phyloP scores from a whole-genome alignment of 768 basidiomycete species.

The Royoungia palumana region DNA sequence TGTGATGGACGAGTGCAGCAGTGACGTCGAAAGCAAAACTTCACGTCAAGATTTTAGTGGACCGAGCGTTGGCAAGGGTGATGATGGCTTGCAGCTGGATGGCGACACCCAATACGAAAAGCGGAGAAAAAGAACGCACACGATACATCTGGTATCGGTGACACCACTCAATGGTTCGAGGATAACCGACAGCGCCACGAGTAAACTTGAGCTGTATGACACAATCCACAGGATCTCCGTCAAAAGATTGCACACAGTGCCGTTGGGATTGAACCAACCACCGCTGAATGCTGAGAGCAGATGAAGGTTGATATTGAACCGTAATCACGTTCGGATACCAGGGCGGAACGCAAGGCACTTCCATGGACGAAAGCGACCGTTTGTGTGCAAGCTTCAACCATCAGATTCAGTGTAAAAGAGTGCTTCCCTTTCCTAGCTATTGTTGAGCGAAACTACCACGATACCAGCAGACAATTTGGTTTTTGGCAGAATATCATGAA shows the following conservation, averaged over 20 bases:
- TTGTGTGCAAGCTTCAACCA: slow-evolving; percentile 29
- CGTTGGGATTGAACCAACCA: slow-evolving; percentile 23
- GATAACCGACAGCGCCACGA: slow-evolving; percentile 19
- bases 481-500: slow-evolving; percentile 22
- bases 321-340: slow-evolving; percentile 24
- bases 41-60: slow-evolving; percentile 29
- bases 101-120: slow-evolving; percentile 26
- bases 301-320: slow-evolving; percentile 30
- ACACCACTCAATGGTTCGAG: slow-evolving; percentile 14
- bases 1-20: slow-evolving; percentile 29
- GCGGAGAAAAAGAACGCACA: slow-evolving; percentile 26
- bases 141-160: neutral
- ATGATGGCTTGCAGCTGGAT: slow-evolving; percentile 24
- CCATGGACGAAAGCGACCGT: slow-evolving; percentile 27
- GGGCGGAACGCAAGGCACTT: slow-evolving; percentile 26
- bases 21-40: slow-evolving; percentile 30
- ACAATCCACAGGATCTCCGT: slow-evolving; percentile 29
- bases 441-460: slow-evolving; percentile 16
- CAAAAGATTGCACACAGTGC: slow-evolving; percentile 16
- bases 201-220: slow-evolving; percentile 28
- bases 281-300: slow-evolving; percentile 21
- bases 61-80: slow-evolving; percentile 19
- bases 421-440: slow-evolving; percentile 15
- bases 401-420: slow-evolving; percentile 25
- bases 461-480: slow-evolving; percentile 23